These are phyloP conservation scores for Globisporangium megalacanthum DNA, from an alignment of 352 stramenopile species.

Conservation along the genomic window DNA sequence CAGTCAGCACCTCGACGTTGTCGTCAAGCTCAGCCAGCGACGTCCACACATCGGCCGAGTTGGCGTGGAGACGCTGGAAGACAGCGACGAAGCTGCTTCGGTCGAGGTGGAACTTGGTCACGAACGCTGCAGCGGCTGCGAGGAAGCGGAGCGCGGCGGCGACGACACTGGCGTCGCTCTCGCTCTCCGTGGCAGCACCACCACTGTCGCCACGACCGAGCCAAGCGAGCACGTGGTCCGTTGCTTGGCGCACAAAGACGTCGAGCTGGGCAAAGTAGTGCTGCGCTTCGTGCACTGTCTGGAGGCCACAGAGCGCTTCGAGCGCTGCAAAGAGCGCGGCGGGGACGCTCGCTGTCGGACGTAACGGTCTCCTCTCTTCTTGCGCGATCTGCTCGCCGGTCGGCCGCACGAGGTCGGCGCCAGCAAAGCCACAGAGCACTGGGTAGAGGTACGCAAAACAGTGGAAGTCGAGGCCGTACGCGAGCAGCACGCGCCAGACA, in stretches of 20 bases:
- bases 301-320: constrained; percentile 41
- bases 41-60: constrained; percentile 1
- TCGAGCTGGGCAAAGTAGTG: constrained; percentile 58
- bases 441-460: constrained; percentile 66
- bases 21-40: not conserved
- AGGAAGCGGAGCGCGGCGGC: constrained; percentile 48
- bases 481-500: constrained; percentile 55
- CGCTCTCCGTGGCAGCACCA: no score
- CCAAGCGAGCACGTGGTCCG: constrained; percentile 14
- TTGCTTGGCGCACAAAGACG: constrained; percentile 43
- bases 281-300: constrained; percentile 41
- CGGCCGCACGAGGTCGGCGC: constrained; percentile 12
- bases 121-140: constrained; percentile 23
- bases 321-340: constrained; percentile 42
- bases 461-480: constrained; percentile 65
- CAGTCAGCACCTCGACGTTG: constrained; percentile 20
- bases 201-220: not conserved
- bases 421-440: constrained; percentile 35
- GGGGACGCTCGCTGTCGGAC: not conserved
- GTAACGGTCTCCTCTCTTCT: not conserved
- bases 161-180: constrained; percentile 14
- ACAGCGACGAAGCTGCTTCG: constrained; percentile 21
- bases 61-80: constrained; percentile 21
- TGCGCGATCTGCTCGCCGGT: not conserved
- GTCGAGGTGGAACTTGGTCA: constrained; percentile 56